Percentiles rank a stretch among this genome's conserved stretches.
Conservation (phyloP, 495 filamentous ascomycete species). For the Aspergillus wentii region DNA sequence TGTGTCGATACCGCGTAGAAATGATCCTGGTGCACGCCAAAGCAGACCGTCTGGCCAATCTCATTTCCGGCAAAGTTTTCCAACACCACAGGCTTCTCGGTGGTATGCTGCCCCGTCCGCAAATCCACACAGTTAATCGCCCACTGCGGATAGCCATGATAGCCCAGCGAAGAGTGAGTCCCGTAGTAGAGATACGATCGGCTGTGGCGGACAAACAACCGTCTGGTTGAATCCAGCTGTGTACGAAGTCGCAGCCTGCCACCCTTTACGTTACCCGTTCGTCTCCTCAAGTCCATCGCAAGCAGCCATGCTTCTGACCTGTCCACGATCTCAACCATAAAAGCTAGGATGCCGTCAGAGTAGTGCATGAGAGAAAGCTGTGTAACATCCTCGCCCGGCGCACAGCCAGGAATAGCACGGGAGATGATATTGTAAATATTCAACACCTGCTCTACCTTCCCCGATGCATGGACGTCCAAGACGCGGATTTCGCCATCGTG, state of each 20-base stretch:
- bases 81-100: slow-evolving; percentile 36
- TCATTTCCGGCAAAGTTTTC: slow-evolving; percentile 56
- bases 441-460: slow-evolving; percentile 51
- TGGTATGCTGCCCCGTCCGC: slow-evolving; percentile 21
- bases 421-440: slow-evolving; percentile 47
- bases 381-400: slow-evolving; percentile 27
- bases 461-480: slow-evolving; percentile 52
- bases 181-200: slow-evolving; percentile 63
- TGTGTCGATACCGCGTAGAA: slow-evolving; percentile 72
- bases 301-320: slow-evolving; percentile 49
- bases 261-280: slow-evolving; percentile 13
- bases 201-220: slow-evolving; percentile 67
- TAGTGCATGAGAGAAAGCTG: slow-evolving; percentile 59
- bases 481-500: slow-evolving; percentile 55
- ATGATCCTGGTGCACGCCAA: slow-evolving; percentile 63
- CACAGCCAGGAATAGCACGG: slow-evolving; percentile 20
- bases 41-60: slow-evolving; percentile 63
- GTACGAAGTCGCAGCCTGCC: slow-evolving; percentile 34
- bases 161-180: slow-evolving; percentile 47
- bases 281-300: slow-evolving; percentile 46
- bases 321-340: slow-evolving; percentile 32
- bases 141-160: slow-evolving; percentile 56
- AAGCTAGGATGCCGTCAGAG: slow-evolving; percentile 55
- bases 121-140: slow-evolving; percentile 52
- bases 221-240: slow-evolving; percentile 41